These are phyloP conservation scores for Gynostemma pentaphyllum DNA, from an alignment of 306 rosid species.

Conservation along the genomic window DNA sequence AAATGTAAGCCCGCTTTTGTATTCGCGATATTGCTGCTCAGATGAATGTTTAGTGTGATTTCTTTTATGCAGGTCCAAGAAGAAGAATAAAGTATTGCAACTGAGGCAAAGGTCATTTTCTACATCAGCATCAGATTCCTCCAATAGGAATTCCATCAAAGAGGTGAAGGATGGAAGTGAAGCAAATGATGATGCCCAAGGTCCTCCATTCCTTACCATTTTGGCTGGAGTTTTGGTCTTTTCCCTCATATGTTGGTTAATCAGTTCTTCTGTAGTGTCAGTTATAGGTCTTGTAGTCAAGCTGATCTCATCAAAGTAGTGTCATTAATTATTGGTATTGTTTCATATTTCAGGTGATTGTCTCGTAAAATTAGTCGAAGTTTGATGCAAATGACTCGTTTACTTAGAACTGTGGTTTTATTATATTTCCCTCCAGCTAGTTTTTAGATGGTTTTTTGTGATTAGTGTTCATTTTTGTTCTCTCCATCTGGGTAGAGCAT, in stretches of 20 bases:
- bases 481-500: too few species aligned
- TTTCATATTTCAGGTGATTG: too few species aligned
- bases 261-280: conserved; percentile 36
- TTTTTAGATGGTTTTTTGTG: not conserved
- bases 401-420: not conserved
- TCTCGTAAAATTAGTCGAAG: too few species aligned
- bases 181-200: conserved; percentile 21
- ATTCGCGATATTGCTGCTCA: not conserved
- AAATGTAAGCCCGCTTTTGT: not conserved
- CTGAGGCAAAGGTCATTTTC: conserved; percentile 15
- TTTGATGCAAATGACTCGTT: too few species aligned
- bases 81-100: conserved; percentile 17
- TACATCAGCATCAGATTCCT: conserved; percentile 38
- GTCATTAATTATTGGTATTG: not conserved
- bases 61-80: conserved; percentile 29
- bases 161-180: conserved; percentile 18
- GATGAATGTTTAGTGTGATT: not conserved
- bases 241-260: conserved; percentile 29
- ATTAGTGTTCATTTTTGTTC: not conserved
- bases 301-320: conserved; percentile 24
- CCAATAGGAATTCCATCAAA: conserved; percentile 16
- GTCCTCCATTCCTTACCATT: conserved; percentile 75
- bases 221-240: conserved; percentile 48
- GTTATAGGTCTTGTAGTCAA: conserved; percentile 34
- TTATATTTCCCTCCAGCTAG: not conserved